Base-by-base conservation (phyloP, 108 stramenopile species). In the Cyclostephanos invisitatus region DNA sequence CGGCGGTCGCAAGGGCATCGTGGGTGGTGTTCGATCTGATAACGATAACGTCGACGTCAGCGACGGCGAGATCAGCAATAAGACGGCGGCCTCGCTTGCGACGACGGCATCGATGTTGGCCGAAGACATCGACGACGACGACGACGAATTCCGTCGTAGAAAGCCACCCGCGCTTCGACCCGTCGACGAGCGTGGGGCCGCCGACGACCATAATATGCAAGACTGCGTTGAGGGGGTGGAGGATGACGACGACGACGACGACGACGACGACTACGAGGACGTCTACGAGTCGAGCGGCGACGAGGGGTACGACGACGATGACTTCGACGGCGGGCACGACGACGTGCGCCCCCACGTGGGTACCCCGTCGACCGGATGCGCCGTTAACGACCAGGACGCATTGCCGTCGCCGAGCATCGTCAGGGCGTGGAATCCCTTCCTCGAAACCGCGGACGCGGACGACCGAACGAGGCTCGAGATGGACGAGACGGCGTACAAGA, bases 401-500 rank as follows among this genome's bases (percentile, higher is more conserved):
- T 72, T 66, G 63, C 47, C 27, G 56, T 25, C 18, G 40, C n/a
- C n/a, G n/a, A n/a, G n/a, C n/a, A n/a, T n/a, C n/a, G 49, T 72
- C 32, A 71, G 42, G 20, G 50, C 75, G 8, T 77, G 76, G 75
- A 81, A 81, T 38, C 32, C 32, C 32, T 32, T 32, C 32, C 32
- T 32, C 32, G 32, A 32, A 4, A 4, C 3, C 32, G 32, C 32
- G 32, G 32, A 32, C 2, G 2, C 32, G 3, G 77, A 85, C 44
- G 84, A 72, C 21, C n/a, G n/a, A n/a, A 81, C 89, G 59, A 67
- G 88, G 51, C 83, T 99, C 24, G 98, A 97, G 75, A 96, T 95
- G 89, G 97, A 98, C 73, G 92, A 89, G 40, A 80, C 87, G 5
- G 98, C 98, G 7, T 99, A 99, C 87, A 91, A 92, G 63, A 97